phyloP scores from a whole-genome alignment of 345 rosid genomes.

The Syzygium oleosum region DNA sequence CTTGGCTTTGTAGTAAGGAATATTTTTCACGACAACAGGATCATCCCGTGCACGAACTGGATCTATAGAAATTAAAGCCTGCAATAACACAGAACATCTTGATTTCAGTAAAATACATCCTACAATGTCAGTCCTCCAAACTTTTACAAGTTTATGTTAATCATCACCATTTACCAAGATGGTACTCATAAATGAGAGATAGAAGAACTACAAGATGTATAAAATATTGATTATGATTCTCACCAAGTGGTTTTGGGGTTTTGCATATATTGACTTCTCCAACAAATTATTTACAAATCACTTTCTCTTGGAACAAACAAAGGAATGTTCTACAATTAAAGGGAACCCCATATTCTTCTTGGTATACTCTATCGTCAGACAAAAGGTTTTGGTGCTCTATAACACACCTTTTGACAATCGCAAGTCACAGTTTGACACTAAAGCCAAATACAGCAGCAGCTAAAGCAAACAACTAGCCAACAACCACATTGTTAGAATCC shows the following conservation, averaged over 20 bases:
- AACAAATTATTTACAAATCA: background rate
- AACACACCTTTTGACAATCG: background rate
- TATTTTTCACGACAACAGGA: constrained; percentile 66
- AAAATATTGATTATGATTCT: background rate
- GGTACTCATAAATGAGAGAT: too few relatives aligned
- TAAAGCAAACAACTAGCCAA: background rate
- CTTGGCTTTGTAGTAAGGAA: constrained; percentile 81
- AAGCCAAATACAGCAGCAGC: background rate
- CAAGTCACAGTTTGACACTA: background rate
- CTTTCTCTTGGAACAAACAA: background rate
- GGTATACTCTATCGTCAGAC: background rate
- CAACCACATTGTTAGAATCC: background rate
- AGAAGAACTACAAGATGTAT: background rate
- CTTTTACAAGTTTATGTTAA: background rate
- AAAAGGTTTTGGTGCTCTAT: background rate
- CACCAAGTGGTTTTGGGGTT: background rate
- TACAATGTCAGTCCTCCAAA: background rate
- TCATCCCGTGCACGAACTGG: constrained; percentile 82
- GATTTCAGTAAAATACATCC: background rate
- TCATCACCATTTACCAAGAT: background rate
- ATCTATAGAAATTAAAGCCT: constrained; percentile 79
- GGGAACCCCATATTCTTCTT: background rate
- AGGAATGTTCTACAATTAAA: background rate
- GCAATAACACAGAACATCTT: constrained; percentile 1
- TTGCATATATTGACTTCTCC: background rate